These are phyloP conservation scores for Solanum appendiculatum DNA, from an alignment of 257 asterid genomes.

Conservation along the genomic window DNA sequence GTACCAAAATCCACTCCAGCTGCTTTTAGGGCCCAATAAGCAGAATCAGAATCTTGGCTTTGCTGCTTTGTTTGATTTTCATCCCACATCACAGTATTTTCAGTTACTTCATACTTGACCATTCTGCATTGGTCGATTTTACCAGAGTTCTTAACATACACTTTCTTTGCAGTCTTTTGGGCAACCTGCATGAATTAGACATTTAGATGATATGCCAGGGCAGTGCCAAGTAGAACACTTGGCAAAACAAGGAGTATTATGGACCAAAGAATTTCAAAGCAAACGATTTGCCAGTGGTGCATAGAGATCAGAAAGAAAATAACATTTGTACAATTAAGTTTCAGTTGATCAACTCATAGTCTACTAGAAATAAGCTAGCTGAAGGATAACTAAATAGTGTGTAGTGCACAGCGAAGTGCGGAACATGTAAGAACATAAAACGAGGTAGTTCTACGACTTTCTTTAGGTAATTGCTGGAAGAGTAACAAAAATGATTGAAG, in stretches of 20 bases:
- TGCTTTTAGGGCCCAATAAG: conserved; percentile 84
- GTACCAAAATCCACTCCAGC: conserved; percentile 67
- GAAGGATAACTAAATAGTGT: background rate
- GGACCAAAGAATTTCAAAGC: background rate
- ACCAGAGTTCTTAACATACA: conserved; percentile 53
- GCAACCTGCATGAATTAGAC: conserved; percentile 46
- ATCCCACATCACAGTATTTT: conserved; percentile 79
- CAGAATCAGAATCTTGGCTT: background rate
- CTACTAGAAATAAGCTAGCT: background rate
- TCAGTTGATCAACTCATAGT: background rate
- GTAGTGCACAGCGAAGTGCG: background rate
- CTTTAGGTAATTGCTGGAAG: background rate
- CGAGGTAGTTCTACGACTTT: background rate
- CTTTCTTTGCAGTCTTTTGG: conserved; percentile 72
- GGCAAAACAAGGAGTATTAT: background rate
- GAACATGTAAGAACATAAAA: background rate
- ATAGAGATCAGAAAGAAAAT: background rate
- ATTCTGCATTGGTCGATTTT: conserved; percentile 65
- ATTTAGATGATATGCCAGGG: background rate
- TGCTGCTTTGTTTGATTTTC: conserved; percentile 26
- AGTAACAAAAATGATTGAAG: background rate
- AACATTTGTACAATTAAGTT: background rate
- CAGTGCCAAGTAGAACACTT: background rate
- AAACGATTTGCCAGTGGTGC: background rate
- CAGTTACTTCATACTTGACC: conserved; percentile 63